Percentiles rank a stretch among this genome's conserved stretches.
These are phyloP conservation scores for Barbarea vulgaris DNA, from an alignment of 345 rosid species.

Conservation along the genomic window DNA sequence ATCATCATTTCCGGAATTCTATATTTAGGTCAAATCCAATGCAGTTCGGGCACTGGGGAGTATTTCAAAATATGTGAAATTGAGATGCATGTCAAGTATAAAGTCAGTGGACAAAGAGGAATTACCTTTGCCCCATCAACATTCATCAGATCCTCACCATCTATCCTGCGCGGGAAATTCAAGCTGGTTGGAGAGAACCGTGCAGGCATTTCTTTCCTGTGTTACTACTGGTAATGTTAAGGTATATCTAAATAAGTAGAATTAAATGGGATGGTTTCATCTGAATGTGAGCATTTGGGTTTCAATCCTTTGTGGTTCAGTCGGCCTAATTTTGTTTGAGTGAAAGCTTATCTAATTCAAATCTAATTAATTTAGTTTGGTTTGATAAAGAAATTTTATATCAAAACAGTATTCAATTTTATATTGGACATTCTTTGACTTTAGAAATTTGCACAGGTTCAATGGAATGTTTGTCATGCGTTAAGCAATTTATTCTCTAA, in stretches of 20 bases:
- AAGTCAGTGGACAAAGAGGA: conserved; percentile 30
- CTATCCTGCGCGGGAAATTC: conserved; percentile 44
- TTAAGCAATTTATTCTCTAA: conserved; percentile 83
- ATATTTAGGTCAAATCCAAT: conserved; percentile 68
- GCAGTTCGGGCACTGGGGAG: conserved; percentile 93
- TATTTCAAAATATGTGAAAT: conserved; percentile 64
- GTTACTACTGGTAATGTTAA: conserved; percentile 94
- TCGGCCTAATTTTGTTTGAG: not conserved
- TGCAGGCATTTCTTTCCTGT: conserved; percentile 94
- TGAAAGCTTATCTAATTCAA: conserved; percentile 1
- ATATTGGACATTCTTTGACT: conserved; percentile 13
- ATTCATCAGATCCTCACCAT: conserved; percentile 27
- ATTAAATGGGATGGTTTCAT: conserved; percentile 11
- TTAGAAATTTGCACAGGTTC: conserved; percentile 62
- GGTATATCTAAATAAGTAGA: conserved; percentile 48
- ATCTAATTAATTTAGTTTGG: conserved; percentile 12
- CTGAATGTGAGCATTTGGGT: conserved; percentile 10
- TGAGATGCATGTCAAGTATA: conserved; percentile 42
- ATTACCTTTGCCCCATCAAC: conserved; percentile 33
- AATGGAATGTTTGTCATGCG: conserved; percentile 97
- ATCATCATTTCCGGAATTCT: conserved; percentile 12
- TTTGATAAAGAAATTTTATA: conserved; percentile 12
- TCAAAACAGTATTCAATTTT: conserved; percentile 1
- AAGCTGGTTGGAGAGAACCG: conserved; percentile 67
- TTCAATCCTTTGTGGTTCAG: conserved; percentile 16